Conservation (phyloP, 83 land plant genomes). For the Picea mariana region DNA sequence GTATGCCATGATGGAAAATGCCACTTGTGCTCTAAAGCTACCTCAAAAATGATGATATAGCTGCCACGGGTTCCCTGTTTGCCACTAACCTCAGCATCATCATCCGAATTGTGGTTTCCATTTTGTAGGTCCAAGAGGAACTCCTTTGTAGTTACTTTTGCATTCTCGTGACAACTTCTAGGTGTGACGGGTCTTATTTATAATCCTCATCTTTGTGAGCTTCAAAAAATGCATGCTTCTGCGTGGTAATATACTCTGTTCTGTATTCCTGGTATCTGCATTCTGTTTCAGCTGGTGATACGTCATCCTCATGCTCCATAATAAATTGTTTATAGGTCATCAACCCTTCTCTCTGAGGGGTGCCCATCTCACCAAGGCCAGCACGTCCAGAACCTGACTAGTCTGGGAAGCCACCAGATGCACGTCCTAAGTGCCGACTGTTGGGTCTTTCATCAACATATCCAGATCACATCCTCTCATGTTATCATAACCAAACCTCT, state of each 20-base stretch:
- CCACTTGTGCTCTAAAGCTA: too few relatives aligned
- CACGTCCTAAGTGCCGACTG: too few relatives aligned
- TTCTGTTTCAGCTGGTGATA: conserved; percentile 96
- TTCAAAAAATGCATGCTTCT: conserved; percentile 85
- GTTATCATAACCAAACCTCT: too few relatives aligned
- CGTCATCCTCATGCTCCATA: conserved; percentile 96
- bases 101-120: conserved; percentile 84
- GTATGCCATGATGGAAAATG: too few relatives aligned
- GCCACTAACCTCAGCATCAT: conserved; percentile 72
- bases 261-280: conserved; percentile 94
- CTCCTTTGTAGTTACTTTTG: conserved; percentile 77
- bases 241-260: conserved; percentile 90
- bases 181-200: conserved; percentile 94
- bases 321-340: conserved; percentile 99
- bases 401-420: too few relatives aligned
- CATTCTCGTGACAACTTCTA: conserved; percentile 80
- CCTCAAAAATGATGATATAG: too few relatives aligned
- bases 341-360: conserved; percentile 97
- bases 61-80: too few relatives aligned
- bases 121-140: conserved; percentile 82
- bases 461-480: too few relatives aligned
- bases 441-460: conserved; percentile 28
- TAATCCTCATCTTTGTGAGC: conserved; percentile 98
- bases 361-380: too few relatives aligned
- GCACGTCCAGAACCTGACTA: too few relatives aligned